A percentile compares a stretch with the other conserved stretches of the same genome.
These are phyloP conservation scores for Biscutella laevigata DNA, from an alignment of 441 rosid species.

Conservation along the genomic window DNA sequence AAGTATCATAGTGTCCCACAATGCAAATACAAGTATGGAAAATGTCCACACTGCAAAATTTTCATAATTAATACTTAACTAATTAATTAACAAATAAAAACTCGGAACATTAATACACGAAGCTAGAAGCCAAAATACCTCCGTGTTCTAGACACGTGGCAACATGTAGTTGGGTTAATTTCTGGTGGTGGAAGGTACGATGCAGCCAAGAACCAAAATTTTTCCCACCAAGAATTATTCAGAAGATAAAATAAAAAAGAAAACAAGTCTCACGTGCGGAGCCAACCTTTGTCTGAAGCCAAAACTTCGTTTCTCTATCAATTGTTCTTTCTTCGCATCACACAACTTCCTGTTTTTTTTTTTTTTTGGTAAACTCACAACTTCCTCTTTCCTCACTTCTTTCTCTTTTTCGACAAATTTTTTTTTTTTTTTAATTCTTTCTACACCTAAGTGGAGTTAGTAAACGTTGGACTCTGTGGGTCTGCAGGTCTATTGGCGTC, in stretches of 20 bases:
- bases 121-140: not conserved
- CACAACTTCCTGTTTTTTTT: too few relatives aligned
- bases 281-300: constrained; percentile 25
- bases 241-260: not conserved
- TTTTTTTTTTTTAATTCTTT: not conserved
- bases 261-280: constrained; percentile 25
- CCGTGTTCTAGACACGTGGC: not conserved
- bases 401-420: not conserved
- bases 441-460: constrained; percentile 13
- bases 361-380: too few relatives aligned
- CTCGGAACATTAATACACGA: not conserved
- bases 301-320: constrained; percentile 8
- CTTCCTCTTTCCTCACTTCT: not conserved
- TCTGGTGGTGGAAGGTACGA: constrained; percentile 21
- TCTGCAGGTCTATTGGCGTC: not conserved
- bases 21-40: too few relatives aligned
- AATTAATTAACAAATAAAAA: constrained; percentile 2
- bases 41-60: too few relatives aligned
- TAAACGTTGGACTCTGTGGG: constrained; percentile 11
- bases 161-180: not conserved
- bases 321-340: constrained; percentile 16
- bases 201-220: constrained; percentile 22
- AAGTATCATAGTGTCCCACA: too few relatives aligned
- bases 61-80: not conserved
- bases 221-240: constrained; percentile 10